These are phyloP conservation scores for Houttuynia cordata DNA, from an alignment of 164 flowering plant genomes.

Conservation along the genomic window DNA sequence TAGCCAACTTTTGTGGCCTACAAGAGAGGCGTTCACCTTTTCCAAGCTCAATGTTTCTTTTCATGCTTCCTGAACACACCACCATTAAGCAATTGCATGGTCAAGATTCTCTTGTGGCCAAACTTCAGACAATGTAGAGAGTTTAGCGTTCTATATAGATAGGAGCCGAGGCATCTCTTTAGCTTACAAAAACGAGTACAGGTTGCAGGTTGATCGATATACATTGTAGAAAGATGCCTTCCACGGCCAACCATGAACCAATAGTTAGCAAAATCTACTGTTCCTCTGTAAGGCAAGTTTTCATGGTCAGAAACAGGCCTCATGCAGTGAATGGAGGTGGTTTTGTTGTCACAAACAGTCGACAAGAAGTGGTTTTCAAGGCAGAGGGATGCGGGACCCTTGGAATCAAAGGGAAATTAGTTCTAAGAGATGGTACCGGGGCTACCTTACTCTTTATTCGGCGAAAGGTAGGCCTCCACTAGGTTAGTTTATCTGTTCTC, in stretches of 20 bases:
- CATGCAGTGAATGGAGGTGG: conserved; percentile 77
- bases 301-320: conserved; percentile 68
- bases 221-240: conserved; percentile 3
- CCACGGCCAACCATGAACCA: conserved; percentile 9
- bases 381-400: conserved; percentile 76
- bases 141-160: not conserved
- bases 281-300: conserved; percentile 28
- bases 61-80: not conserved
- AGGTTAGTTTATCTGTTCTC: not conserved
- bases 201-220: too few species aligned
- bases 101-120: not conserved
- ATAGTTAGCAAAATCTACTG: conserved; percentile 67
- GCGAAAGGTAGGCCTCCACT: conserved; percentile 30
- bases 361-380: conserved; percentile 46
- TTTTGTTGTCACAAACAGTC: conserved; percentile 55
- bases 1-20: not conserved
- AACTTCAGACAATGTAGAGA: not conserved
- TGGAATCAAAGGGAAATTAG: conserved; percentile 48
- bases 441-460: conserved; percentile 50
- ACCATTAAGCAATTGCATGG: not conserved
- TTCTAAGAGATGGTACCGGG: conserved; percentile 44
- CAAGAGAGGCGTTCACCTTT: not conserved
- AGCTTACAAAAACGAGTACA: not conserved
- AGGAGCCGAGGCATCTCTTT: not conserved
- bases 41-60: not conserved